Conservation (phyloP, 192 early-diverging fungal species). For the Ramicandelaber brevisporus region DNA sequence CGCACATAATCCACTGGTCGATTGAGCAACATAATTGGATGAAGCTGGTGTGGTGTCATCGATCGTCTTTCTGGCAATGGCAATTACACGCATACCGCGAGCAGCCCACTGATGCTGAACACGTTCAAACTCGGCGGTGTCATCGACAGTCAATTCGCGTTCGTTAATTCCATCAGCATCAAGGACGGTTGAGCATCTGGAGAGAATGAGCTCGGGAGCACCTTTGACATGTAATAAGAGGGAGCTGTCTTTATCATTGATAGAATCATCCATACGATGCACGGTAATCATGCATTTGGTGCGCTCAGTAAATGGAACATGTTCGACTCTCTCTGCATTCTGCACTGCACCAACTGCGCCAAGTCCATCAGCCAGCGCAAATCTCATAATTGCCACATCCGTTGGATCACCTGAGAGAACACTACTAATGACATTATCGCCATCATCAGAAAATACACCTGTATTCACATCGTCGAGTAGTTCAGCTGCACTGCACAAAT, state of each 20-base stretch:
- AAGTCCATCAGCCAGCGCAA: constrained; percentile 20
- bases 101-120: constrained; percentile 40
- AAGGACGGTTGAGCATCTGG: constrained; percentile 37
- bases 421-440: too few relatives aligned
- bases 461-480: too few relatives aligned
- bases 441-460: too few relatives aligned
- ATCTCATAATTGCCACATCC: constrained; percentile 74
- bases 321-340: constrained; percentile 29
- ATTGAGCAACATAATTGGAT: constrained; percentile 36
- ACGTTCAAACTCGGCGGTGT: constrained; percentile 25
- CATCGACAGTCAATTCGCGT: constrained; percentile 22
- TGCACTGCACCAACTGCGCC: constrained; percentile 45
- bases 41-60: too few relatives aligned
- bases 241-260: too few relatives aligned
- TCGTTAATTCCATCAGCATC: constrained; percentile 18
- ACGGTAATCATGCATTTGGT: constrained; percentile 77
- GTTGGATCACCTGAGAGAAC: constrained; percentile 96
- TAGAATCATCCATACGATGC: constrained; percentile 2
- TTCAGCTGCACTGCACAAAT: too few relatives aligned
- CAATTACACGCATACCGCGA: constrained; percentile 67
- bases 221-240: constrained; percentile 58
- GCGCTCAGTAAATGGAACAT: constrained; percentile 82
- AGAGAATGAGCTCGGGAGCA: constrained; percentile 55
- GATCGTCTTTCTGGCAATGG: too few relatives aligned
- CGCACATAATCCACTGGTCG: constrained; percentile 32